Evolutionary conservation across 1,284 basidiomycete species (phyloP).

Genomic region (Puccinia horiana): DNA sequence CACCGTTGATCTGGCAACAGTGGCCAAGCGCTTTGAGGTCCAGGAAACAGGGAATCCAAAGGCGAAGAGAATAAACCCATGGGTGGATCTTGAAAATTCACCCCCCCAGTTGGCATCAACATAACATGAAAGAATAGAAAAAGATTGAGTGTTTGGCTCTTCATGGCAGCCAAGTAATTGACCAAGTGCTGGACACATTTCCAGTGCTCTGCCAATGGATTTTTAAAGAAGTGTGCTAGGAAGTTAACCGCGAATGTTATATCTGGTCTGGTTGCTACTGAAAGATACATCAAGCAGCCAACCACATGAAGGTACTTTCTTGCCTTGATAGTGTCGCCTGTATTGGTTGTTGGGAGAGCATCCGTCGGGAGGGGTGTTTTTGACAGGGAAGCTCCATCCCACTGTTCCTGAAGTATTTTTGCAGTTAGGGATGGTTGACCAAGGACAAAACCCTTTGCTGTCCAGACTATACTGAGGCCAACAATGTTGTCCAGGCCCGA

Average conservation of each 20-base stretch:
- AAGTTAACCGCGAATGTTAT: constrained; percentile 8
- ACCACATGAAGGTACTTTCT: background rate
- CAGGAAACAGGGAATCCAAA: background rate
- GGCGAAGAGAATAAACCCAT: background rate
- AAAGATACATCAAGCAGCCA: background rate
- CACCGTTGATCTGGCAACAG: background rate
- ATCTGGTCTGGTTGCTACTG: constrained; percentile 8
- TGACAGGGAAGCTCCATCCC: background rate
- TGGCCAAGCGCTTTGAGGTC: background rate
- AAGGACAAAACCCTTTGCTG: background rate
- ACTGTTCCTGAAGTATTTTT: background rate
- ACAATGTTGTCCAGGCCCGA: background rate
- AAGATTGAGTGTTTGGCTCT: background rate
- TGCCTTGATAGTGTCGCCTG: background rate
- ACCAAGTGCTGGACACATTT: background rate
- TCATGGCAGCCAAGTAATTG: background rate
- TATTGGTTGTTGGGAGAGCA: background rate
- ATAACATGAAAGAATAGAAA: background rate
- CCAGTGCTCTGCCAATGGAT: background rate
- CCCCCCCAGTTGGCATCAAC: constrained; percentile 15
- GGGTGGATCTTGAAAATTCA: constrained; percentile 1
- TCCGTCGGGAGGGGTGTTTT: background rate
- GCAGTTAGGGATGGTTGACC: background rate
- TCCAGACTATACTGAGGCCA: background rate
- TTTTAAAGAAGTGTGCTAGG: background rate